These are phyloP conservation scores for Aspergillus bertholletiae DNA, from an alignment of 495 filamentous ascomycete genomes.

Conservation along the genomic window DNA sequence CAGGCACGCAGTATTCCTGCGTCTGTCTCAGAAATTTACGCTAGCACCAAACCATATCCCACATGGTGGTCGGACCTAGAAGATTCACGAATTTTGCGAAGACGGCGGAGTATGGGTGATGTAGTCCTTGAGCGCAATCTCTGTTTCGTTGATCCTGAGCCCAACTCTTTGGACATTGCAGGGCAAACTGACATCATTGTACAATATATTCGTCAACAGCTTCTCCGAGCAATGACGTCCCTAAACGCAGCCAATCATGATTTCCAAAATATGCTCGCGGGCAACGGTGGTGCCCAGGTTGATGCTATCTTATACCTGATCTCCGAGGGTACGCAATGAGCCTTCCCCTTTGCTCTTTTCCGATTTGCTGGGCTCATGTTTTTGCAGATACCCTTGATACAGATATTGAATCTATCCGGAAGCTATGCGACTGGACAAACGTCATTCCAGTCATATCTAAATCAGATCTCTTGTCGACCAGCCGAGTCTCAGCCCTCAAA, in stretches of 20 bases:
- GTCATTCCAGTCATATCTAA: slow-evolving; percentile 82
- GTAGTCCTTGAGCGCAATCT: slow-evolving; percentile 86
- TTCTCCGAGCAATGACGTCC: slow-evolving; percentile 60
- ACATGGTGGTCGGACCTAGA: slow-evolving; percentile 93
- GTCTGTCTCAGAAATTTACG: slow-evolving; percentile 75
- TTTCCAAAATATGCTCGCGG: slow-evolving; percentile 74
- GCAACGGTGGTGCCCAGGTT: slow-evolving; percentile 82
- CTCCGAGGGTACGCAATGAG: slow-evolving; percentile 50
- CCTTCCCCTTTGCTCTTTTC: slow-evolving; percentile 6
- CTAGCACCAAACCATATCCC: slow-evolving; percentile 90
- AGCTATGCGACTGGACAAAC: slow-evolving; percentile 75
- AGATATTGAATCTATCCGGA: slow-evolving; percentile 74
- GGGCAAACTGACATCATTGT: slow-evolving; percentile 67
- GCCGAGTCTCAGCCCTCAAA: slow-evolving; percentile 61
- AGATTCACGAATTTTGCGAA: slow-evolving; percentile 61
- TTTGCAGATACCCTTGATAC: slow-evolving; percentile 61
- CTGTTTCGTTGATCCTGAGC: slow-evolving; percentile 90
- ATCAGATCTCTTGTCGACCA: slow-evolving; percentile 62
- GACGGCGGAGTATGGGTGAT: slow-evolving; percentile 78
- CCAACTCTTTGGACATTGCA: slow-evolving; percentile 63
- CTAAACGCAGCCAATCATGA: slow-evolving; percentile 64
- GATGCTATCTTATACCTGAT: slow-evolving; percentile 87
- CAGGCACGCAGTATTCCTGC: slow-evolving; percentile 26
- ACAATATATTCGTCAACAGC: slow-evolving; percentile 72
- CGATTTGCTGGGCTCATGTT: slow-evolving; percentile 14